Base-by-base conservation (phyloP, 129 eudicot species). In the Centella asiatica region DNA sequence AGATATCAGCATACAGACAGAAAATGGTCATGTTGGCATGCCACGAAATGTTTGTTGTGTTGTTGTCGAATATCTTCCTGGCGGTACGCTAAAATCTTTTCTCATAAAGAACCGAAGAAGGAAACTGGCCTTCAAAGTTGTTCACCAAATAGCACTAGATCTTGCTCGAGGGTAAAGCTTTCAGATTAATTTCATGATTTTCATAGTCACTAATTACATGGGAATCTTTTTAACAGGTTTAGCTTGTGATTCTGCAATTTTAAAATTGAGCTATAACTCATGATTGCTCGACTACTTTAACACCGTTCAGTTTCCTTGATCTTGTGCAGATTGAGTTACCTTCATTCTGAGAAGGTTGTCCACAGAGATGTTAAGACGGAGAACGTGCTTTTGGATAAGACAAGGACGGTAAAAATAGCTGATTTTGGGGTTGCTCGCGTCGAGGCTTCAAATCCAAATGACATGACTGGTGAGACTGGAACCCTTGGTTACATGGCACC, bases 71-170 rank as follows among this genome's bases (percentile, higher is more conserved):
- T 89, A 89, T 70, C 88, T 89, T 69, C 85, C 95, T 12, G 95
- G 97, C 25, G 97, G 97, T 25, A 78, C 97, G 34, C 74, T 89
- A 36, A 89, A 89, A 78, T 77, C 80, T 39, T 89, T 72, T 74
- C 90, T 89, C 49, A 89, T 89, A 12, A 85, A 83, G 69, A 89
- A 80, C 60, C 78, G 83, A 40, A 80, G 97, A 55, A 83, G 67
- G 73, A 89, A 89, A 81, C 75, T 89, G 64, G 85, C 97, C 64
- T 85, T 89, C 72, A 85, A 82, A 82, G 88, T 89, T 23, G 97
- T 89, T 19, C 66, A 77, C 73, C 95, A 89, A 63, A 74, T 89
- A 18, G 95, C 97, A 61, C 78, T 85, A 58, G 97, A 89, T 78
- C 83, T 89, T 47, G 95, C 97, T 19, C 76, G 97, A 76, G 97